Base-by-base conservation (phyloP, 2,329 filamentous ascomycete genomes). In the Colletotrichum spinosum region DNA sequence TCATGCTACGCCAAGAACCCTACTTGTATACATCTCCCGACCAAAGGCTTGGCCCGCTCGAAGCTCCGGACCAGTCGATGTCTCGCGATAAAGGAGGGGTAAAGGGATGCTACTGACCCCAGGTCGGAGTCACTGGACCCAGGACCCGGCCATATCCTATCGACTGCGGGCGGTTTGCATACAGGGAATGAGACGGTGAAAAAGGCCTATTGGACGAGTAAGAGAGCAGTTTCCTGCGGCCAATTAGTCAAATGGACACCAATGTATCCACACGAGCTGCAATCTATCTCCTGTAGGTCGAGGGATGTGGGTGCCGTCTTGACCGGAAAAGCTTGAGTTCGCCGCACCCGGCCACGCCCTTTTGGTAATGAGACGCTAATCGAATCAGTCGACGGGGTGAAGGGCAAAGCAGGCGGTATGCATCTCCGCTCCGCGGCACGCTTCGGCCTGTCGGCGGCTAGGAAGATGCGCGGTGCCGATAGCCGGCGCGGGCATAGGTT, bases 11-110 rank as follows among this genome's bases (percentile, higher is more conserved):
- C 25, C 25, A n/a, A 61, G 52, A 6, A 48, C 48, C 41, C 49
- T 57, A 7, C 35, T 33, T 15, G 44, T 38, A 1, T 42, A 33
- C 38, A 46, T 53, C 56, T 55, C 51, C 45, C 44, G 48, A 17
- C 38, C 15, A 62, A 6, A 33, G 37, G n/a, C 37, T 42, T 8
- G 58, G 62, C 63, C 63, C 58, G 53, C 63, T 42, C 38, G 35
- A 48, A n/a, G 52, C 63, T 53, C 53, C 37, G 53, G 35, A 11
- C 63, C 58, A 63, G 58, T 66, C 58, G 42, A 54, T 34, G 58
- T 25, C 34, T 56, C 41, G 58, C 58, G 63, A 66, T 66, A 65
- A 66, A 66, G 58, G 58, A 62, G 63, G 63, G 58, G 58, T 48
- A 56, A 35, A 8, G 8, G 38, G 12, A 25, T 35, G 10, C n/a